Evolutionary conservation across 164 flowering plant species (phyloP).

Genomic region (Litsea cubeba): DNA sequence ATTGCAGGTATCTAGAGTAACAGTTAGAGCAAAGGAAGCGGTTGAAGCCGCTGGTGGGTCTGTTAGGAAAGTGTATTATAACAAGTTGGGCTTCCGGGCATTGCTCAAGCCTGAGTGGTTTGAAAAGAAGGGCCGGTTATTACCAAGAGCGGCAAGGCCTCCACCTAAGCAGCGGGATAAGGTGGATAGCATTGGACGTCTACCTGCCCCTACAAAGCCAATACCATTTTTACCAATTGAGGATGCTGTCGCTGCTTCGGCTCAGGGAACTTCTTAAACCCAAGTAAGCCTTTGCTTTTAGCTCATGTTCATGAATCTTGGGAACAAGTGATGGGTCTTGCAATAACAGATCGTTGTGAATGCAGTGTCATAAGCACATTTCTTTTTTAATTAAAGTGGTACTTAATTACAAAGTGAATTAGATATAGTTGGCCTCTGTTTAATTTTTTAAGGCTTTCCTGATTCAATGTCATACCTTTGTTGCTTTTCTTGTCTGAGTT

Average conservation of each 20-base stretch:
- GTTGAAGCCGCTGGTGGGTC: constrained; percentile 95
- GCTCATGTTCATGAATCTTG: too few relatives aligned
- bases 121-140: constrained; percentile 85
- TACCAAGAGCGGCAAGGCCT: constrained; percentile 89
- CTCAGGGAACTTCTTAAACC: not conserved
- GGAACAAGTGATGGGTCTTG: too few relatives aligned
- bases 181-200: constrained; percentile 93
- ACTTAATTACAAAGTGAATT: too few relatives aligned
- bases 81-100: constrained; percentile 85
- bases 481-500: too few relatives aligned
- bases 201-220: constrained; percentile 95
- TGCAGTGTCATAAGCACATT: too few relatives aligned
- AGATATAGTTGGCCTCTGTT: too few relatives aligned
- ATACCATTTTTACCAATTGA: constrained; percentile 45
- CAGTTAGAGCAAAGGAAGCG: constrained; percentile 82
- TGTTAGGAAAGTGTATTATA: constrained; percentile 87
- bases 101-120: constrained; percentile 95
- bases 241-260: not conserved
- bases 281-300: not conserved
- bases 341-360: too few relatives aligned
- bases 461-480: too few relatives aligned
- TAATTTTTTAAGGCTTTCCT: too few relatives aligned
- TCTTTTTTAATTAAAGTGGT: too few relatives aligned
- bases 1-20: constrained; percentile 85
- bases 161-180: constrained; percentile 82